Base-by-base conservation (phyloP, 768 basidiomycete species). In the Mycena galericulata region DNA sequence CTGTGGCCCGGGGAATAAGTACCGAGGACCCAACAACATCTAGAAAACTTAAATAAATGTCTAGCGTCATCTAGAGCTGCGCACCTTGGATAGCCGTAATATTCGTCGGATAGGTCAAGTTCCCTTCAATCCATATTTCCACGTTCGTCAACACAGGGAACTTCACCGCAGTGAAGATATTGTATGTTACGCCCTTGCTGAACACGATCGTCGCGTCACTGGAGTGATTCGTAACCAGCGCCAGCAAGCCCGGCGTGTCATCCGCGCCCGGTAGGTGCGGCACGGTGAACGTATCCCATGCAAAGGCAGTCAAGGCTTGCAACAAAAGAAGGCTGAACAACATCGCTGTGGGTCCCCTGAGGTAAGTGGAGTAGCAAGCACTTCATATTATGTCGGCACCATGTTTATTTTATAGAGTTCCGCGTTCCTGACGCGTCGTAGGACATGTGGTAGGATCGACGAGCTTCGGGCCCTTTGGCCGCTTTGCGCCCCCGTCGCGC, bases 131-230 rank as follows among this genome's bases (percentile, higher is more conserved):
- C 32, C 76, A 76, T 24, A 91, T 80, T 65, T 89, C 88, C 20
- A 90, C 88, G 66, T 89, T 89, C 36, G 80, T 85, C 57, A 90
- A 74, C 0, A 71, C 74, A 0, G 88, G 87, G 61, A 90, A 90
- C 61, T 79, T 83, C 77, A 90, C 81, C 1, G 89, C 87, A 3
- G 87, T 88, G 73, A 85, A 88, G 8, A 89, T 85, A 71, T 90
- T 91, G 72, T 91, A 91, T 1, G 83, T 87, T 22, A 83, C 76
- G 40, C 88, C 87, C 57, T 86, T 81, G 73, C 84, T 54, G 75
- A 91, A 91, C 6, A 90, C 65, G 70, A 90, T 89, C 6, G 86
- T 87, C 26, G 88, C 79, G 65, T 87, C 78, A 10, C 74, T 74
- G 3, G 79, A 72, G 67, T 81, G 82, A 32, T 78, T 79, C 0